A percentile compares a stretch with the other conserved stretches of the same genome.
phyloP scores from a whole-genome alignment of 208 protist species.

The Acanthamoeba royreba region DNA sequence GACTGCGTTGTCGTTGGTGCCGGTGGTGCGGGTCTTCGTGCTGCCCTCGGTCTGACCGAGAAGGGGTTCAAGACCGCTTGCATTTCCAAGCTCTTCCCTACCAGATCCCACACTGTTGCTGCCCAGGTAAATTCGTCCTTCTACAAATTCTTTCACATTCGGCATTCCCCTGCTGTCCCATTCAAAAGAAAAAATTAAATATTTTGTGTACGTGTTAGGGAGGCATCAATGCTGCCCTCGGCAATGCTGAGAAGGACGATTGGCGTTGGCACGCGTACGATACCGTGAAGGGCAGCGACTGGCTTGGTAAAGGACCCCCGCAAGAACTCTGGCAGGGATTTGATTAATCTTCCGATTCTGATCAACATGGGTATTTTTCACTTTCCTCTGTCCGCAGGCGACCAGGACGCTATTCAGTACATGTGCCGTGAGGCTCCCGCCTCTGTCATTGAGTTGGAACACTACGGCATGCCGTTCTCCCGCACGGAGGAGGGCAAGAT shows the following conservation, averaged over 20 bases:
- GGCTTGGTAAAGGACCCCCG: constrained; percentile 89
- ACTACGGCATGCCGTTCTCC: constrained; percentile 98
- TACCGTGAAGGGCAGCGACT: constrained; percentile 98
- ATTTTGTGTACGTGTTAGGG: constrained; percentile 69
- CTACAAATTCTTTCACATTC: too few relatives aligned
- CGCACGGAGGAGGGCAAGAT: constrained; percentile 98
- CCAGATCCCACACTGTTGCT: constrained; percentile 98
- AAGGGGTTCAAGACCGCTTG: constrained; percentile 97
- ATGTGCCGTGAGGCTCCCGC: constrained; percentile 96
- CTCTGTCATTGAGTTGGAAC: constrained; percentile 88
- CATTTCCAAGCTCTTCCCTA: constrained; percentile 98
- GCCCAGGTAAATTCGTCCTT: constrained; percentile 83
- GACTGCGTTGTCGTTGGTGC: constrained; percentile 98
- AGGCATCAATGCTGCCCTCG: constrained; percentile 98
- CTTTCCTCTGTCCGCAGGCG: constrained; percentile 64
- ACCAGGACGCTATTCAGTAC: constrained; percentile 99
- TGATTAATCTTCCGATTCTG: background rate
- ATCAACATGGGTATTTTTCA: background rate
- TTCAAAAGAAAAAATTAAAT: background rate
- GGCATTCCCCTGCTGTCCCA: too few relatives aligned
- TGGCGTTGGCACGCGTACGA: constrained; percentile 99
- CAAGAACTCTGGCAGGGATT: background rate
- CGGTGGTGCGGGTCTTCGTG: constrained; percentile 97
- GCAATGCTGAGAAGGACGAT: constrained; percentile 97
- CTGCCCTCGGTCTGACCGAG: constrained; percentile 95